Percentiles rank a stretch among this genome's conserved stretches.
Evolutionary conservation across 768 basidiomycete species (phyloP).

Genomic region (Naematelia aurantialba): DNA sequence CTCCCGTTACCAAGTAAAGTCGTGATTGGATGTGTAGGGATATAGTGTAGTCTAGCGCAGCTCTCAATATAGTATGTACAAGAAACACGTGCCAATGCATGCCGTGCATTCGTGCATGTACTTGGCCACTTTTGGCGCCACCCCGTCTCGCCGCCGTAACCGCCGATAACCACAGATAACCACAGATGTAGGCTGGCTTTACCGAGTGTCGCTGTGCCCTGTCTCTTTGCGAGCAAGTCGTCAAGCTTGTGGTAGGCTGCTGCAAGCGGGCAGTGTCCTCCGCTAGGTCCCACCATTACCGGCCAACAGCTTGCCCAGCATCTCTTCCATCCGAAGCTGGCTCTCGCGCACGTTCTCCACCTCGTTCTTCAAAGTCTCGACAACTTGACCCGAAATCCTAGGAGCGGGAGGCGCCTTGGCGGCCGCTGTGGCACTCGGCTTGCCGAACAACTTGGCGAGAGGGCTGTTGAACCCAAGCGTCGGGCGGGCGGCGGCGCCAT

Average conservation of each 20-base stretch:
- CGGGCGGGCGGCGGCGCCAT: neutral
- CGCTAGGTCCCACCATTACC: conserved; percentile 24
- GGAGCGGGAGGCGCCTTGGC: neutral
- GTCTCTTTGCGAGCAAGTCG: no score
- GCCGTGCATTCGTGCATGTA: no score
- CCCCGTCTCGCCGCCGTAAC: no score
- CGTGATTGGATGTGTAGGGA: neutral
- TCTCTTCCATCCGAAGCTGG: conserved; percentile 45
- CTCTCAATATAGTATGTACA: no score
- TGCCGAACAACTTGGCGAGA: conserved; percentile 37
- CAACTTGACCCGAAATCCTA: conserved; percentile 13
- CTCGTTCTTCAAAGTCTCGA: conserved; percentile 33
- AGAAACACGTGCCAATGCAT: no score
- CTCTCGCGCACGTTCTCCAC: conserved; percentile 34
- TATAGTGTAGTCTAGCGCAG: neutral
- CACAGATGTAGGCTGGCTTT: no score
- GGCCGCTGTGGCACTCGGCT: neutral
- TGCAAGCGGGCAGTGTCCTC: no score
- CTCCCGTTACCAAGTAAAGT: conserved; percentile 17
- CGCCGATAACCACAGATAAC: no score
- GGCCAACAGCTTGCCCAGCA: conserved; percentile 31
- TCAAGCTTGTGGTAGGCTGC: no score
- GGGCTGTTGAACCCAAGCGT: conserved; percentile 21
- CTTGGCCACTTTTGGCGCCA: no score
- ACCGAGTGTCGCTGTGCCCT: no score